Percentiles rank a stretch among this genome's conserved stretches.
These are phyloP conservation scores for Persicaria maculosa DNA, from an alignment of 148 eudicot species.

Conservation along the genomic window DNA sequence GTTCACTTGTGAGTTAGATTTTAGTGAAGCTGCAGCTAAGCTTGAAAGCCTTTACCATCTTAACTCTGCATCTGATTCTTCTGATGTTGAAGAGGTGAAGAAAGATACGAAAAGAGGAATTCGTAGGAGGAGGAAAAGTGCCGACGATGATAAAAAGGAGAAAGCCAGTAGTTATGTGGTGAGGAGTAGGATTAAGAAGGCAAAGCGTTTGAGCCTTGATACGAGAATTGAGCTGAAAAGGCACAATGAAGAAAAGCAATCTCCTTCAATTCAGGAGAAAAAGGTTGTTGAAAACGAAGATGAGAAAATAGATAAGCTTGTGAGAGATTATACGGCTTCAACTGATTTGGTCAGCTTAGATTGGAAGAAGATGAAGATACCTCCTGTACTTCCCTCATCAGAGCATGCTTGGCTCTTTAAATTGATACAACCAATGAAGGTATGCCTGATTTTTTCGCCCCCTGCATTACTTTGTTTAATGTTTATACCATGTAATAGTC, in stretches of 20 bases:
- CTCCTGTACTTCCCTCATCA: slow-evolving; percentile 81
- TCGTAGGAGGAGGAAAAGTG: slow-evolving; percentile 32
- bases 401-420: slow-evolving; percentile 87
- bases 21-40: slow-evolving; percentile 81
- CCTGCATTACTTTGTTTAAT: neutral
- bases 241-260: slow-evolving; percentile 36
- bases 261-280: slow-evolving; percentile 22
- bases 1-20: slow-evolving; percentile 51
- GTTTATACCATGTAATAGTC: no score
- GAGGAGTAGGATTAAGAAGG: slow-evolving; percentile 39
- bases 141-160: slow-evolving; percentile 32
- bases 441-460: slow-evolving; percentile 8
- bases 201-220: slow-evolving; percentile 59
- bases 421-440: slow-evolving; percentile 93
- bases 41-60: slow-evolving; percentile 71
- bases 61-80: slow-evolving; percentile 29
- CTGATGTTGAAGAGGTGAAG: slow-evolving; percentile 23
- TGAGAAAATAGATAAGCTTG: slow-evolving; percentile 55
- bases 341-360: slow-evolving; percentile 75
- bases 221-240: slow-evolving; percentile 64
- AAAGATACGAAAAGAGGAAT: slow-evolving; percentile 25
- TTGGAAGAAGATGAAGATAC: slow-evolving; percentile 98
- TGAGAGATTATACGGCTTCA: slow-evolving; percentile 62
- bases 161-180: slow-evolving; percentile 33
- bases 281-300: slow-evolving; percentile 32